These are phyloP conservation scores for Ceratocystis variospora DNA, from an alignment of 2,329 filamentous ascomycete species.

Conservation along the genomic window DNA sequence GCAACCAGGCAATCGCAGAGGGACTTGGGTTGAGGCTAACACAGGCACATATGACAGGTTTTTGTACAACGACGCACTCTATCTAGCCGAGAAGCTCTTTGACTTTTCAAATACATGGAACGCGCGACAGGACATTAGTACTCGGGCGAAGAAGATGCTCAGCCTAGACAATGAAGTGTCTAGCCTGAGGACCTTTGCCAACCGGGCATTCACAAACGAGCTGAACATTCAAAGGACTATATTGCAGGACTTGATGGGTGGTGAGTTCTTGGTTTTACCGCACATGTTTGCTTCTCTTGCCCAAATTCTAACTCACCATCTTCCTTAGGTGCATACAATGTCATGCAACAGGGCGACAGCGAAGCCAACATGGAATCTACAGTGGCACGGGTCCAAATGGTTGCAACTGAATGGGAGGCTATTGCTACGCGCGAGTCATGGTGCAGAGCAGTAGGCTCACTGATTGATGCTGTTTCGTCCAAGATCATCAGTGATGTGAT, in stretches of 20 bases:
- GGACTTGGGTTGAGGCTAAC: not conserved
- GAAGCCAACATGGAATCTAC: conserved; percentile 41
- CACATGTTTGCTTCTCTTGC: not conserved
- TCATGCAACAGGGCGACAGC: conserved; percentile 44
- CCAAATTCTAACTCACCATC: not conserved
- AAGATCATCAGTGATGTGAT: conserved; percentile 49
- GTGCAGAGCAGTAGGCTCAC: conserved; percentile 47
- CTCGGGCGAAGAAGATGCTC: conserved; percentile 40
- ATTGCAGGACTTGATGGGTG: conserved; percentile 47
- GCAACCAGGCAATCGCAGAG: not conserved
- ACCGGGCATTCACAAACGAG: conserved; percentile 47
- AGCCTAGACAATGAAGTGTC: conserved; percentile 47
- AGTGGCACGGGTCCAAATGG: conserved; percentile 37
- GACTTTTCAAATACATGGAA: conserved; percentile 40
- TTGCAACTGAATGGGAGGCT: conserved; percentile 42
- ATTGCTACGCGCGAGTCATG: conserved; percentile 48
- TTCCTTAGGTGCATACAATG: conserved; percentile 37
- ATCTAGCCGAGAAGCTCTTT: conserved; percentile 44
- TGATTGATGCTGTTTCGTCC: conserved; percentile 44
- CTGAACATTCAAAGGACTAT: conserved; percentile 47
- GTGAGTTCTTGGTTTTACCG: conserved; percentile 23
- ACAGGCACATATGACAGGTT: conserved; percentile 31
- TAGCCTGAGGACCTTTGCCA: conserved; percentile 45
- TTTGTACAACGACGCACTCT: conserved; percentile 53
- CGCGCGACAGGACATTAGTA: conserved; percentile 36